Conservation (phyloP, 345 rosid genomes). For the Moringa oleifera region DNA sequence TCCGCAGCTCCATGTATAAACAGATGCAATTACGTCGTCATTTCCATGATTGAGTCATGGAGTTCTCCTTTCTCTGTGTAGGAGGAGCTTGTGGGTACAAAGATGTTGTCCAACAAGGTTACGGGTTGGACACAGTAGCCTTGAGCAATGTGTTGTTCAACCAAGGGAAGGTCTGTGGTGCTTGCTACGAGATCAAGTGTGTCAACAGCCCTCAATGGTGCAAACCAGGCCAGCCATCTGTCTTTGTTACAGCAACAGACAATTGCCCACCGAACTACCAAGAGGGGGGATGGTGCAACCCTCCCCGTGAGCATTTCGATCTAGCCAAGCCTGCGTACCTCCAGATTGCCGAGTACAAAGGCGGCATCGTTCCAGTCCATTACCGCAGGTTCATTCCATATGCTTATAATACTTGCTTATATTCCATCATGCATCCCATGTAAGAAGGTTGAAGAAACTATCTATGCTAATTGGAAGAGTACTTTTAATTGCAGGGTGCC, state of each 20-base stretch:
- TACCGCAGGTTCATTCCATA: background rate
- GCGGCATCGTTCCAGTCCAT: background rate
- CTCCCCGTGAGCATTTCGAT: background rate
- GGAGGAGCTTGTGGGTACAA: background rate
- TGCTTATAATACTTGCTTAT: too few relatives aligned
- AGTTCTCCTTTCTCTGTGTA: too few relatives aligned
- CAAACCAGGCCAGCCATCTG: background rate
- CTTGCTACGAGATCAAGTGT: background rate
- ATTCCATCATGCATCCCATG: too few relatives aligned
- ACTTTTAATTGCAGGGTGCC: conserved; percentile 41
- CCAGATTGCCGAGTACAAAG: background rate
- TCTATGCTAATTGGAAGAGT: too few relatives aligned
- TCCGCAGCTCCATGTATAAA: too few relatives aligned
- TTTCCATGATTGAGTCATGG: too few relatives aligned
- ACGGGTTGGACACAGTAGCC: background rate
- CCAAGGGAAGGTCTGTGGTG: background rate
- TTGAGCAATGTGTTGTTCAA: background rate
- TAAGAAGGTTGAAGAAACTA: too few relatives aligned
- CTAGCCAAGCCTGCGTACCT: background rate
- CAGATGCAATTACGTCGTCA: too few relatives aligned
- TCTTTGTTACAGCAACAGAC: background rate
- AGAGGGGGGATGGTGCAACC: background rate
- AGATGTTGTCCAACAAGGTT: background rate
- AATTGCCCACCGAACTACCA: background rate
- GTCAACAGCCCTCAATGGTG: background rate